Conservation (phyloP, 2,329 filamentous ascomycete genomes). For the Dichotomopilus funicola region DNA sequence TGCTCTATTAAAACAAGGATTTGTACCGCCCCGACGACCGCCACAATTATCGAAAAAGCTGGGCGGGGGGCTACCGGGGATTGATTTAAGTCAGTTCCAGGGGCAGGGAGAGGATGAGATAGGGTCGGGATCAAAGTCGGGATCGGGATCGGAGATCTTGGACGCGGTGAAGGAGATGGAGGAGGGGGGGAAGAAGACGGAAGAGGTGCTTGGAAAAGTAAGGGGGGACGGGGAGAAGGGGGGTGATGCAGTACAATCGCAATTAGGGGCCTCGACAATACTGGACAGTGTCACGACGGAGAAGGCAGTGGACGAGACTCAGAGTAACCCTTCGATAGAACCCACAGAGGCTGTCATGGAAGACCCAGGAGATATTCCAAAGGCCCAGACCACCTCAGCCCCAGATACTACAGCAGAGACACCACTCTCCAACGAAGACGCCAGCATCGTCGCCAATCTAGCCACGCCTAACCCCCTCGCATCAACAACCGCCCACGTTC, state of each 20-base stretch:
- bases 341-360: not conserved
- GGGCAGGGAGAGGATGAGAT: constrained; percentile 30
- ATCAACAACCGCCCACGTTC: constrained; percentile 33
- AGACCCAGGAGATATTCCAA: not conserved
- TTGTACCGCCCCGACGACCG: constrained; percentile 10
- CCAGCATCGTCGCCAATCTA: constrained; percentile 21
- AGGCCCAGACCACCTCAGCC: not conserved
- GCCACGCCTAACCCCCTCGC: constrained; percentile 6
- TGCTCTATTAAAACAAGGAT: constrained; percentile 8
- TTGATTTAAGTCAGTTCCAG: constrained; percentile 45
- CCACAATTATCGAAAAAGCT: constrained; percentile 7
- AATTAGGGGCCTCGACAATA: too few species aligned
- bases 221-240: too few species aligned
- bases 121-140: too few species aligned
- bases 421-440: constrained; percentile 24
- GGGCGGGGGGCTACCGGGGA: constrained; percentile 20
- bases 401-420: not conserved
- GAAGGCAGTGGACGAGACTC: too few species aligned
- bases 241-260: too few species aligned
- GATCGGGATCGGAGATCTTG: constrained; percentile 36
- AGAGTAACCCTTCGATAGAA: too few species aligned
- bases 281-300: too few species aligned
- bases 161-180: constrained; percentile 22
- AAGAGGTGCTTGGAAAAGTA: too few species aligned
- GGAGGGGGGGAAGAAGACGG: not conserved